These are phyloP conservation scores for Candida caryicola DNA, from an alignment of 805 yeast genomes.

Conservation along the genomic window DNA sequence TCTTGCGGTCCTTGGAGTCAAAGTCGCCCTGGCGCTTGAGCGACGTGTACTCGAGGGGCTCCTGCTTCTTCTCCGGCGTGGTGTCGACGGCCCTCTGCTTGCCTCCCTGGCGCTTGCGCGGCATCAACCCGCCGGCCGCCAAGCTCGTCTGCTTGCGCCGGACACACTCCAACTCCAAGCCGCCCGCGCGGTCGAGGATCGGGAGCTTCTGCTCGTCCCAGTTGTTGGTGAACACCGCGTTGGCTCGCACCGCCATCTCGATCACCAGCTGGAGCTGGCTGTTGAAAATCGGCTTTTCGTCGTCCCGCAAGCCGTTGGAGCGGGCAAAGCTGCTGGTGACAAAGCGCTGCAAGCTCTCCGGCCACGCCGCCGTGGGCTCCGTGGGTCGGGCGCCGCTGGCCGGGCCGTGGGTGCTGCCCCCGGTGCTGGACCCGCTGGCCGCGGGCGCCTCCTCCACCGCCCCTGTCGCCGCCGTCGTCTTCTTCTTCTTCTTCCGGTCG, in stretches of 20 bases:
- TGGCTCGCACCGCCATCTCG: slow-evolving; percentile 44
- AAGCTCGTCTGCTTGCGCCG: slow-evolving; percentile 1
- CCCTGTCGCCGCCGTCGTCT: neutral
- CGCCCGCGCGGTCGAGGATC: slow-evolving; percentile 23
- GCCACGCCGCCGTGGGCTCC: slow-evolving; percentile 40
- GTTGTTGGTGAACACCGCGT: slow-evolving; percentile 46
- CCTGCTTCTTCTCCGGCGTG: slow-evolving; percentile 3
- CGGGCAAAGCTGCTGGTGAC: slow-evolving; percentile 46
- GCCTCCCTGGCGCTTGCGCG: neutral
- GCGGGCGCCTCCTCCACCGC: neutral
- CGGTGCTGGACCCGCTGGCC: neutral
- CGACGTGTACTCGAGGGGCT: slow-evolving; percentile 3
- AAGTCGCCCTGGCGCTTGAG: slow-evolving; percentile 8
- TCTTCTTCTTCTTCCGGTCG: slow-evolving; percentile 2
- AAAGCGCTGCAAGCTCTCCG: slow-evolving; percentile 50
- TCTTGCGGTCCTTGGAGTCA: slow-evolving; percentile 35
- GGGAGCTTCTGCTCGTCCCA: slow-evolving; percentile 58
- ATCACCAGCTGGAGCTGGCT: slow-evolving; percentile 49
- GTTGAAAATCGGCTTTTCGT: slow-evolving; percentile 40
- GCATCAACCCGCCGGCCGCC: slow-evolving; percentile 4
- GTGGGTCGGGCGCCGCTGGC: slow-evolving; percentile 12
- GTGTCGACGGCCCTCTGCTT: neutral
- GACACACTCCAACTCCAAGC: slow-evolving; percentile 12
- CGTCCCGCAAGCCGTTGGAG: slow-evolving; percentile 35
- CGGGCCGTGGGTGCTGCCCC: slow-evolving; percentile 1